Percentiles rank a stretch among this genome's conserved stretches.
phyloP scores from a whole-genome alignment of 2,329 filamentous ascomycete species.

The Taxawa tesnikishii region DNA sequence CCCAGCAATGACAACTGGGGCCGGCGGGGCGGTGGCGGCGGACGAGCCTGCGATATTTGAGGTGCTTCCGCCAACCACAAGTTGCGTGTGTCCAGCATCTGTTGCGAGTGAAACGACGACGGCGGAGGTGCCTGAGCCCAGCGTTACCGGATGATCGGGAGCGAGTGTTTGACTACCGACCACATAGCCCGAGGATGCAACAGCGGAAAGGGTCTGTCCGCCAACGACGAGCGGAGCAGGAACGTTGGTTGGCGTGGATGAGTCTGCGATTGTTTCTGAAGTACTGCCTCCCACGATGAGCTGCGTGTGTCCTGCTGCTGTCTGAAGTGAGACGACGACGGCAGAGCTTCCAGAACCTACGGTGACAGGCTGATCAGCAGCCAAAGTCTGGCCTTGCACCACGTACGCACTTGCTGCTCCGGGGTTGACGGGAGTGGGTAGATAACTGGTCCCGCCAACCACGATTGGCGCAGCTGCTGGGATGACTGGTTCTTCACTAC shows the following conservation, averaged over 20 bases:
- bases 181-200: conserved; percentile 3
- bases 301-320: too few relatives aligned
- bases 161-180: conserved; percentile 4
- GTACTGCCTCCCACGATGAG: too few relatives aligned
- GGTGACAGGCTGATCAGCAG: neutral
- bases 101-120: conserved; percentile 2
- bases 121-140: conserved; percentile 2
- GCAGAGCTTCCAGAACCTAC: neutral
- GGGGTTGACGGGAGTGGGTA: too few relatives aligned
- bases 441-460: conserved; percentile 1
- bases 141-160: conserved; percentile 2
- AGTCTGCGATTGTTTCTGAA: too few relatives aligned
- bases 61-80: too few relatives aligned
- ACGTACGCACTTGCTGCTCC: conserved; percentile 1
- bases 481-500: too few relatives aligned
- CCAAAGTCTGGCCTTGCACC: conserved; percentile 4
- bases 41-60: too few relatives aligned
- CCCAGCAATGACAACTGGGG: conserved; percentile 2
- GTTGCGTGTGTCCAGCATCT: too few relatives aligned
- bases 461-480: conserved; percentile 2
- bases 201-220: conserved; percentile 3
- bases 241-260: neutral
- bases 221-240: conserved; percentile 2
- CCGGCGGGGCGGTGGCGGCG: too few relatives aligned
- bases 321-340: conserved; percentile 1